Evolutionary conservation across 192 early-diverging fungal genomes (phyloP), one percentile per base, ranked within the genome.

Genomic region (Ambispora gerdemannii): DNA sequence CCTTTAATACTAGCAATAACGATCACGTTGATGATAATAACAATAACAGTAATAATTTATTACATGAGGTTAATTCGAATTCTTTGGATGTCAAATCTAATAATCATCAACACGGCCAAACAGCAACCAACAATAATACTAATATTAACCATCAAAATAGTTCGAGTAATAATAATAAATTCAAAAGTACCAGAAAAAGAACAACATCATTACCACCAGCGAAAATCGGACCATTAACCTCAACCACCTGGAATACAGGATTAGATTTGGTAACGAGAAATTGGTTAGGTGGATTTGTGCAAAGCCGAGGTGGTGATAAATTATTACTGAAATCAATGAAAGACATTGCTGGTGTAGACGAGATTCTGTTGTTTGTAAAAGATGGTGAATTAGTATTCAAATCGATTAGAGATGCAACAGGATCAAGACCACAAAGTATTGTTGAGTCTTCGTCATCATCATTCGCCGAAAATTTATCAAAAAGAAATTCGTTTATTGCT

Each of bases 171-270:
- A n/a, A n/a, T n/a, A n/a, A n/a, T n/a, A n/a, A n/a, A n/a, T n/a
- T n/a, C n/a, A n/a, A n/a, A 34, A 24, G 33, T 66, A 35, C 32
- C 32, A 67, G 74, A 11, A 63, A 73, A 30, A 64, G 77, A 1
- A 78, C 77, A 20, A 67, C 73, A 32, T 79, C 72, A 49, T 82
- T 76, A 70, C 81, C 64, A 36, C 78, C 52, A 22, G 63, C 67
- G 15, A 66, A 36, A 20, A 53, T 52, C 34, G 70, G 73, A 2
- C 67, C 60, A 17, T 31, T 67, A 4, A 63, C 30, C 4, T 67
- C 63, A 1, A 71, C 35, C 4, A 43, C 62, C 1, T 61, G 52
- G 52, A 70, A 24, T 63, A 36, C 31, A 25, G 70, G 73, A 31
- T 34, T 79, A 64, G 74, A 73, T 53, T 63, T 70, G 25, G 61